Conservation (phyloP, 306 rosid species). For the Gynostemma pentaphyllum region DNA sequence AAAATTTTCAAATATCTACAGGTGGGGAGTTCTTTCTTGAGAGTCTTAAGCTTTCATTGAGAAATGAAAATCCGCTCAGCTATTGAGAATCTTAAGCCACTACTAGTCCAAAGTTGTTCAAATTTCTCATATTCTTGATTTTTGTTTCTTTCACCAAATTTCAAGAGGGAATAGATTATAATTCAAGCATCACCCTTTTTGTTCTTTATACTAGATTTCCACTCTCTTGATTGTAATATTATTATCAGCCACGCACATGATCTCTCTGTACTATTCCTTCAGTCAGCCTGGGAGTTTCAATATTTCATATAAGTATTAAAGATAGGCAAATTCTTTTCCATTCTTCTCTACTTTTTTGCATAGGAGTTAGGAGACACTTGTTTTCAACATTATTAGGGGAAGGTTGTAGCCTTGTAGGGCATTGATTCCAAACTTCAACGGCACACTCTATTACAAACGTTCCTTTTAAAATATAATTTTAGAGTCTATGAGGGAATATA, state of each 20-base stretch:
- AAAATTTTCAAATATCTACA: no score
- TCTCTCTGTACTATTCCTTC: not conserved
- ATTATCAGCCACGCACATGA: not conserved
- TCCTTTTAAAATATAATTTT: not conserved
- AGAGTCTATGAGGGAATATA: not conserved
- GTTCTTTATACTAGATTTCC: not conserved
- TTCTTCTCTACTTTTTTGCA: not conserved
- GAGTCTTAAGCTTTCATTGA: no score
- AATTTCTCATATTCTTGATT: not conserved
- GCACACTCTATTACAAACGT: not conserved
- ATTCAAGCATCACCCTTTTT: not conserved
- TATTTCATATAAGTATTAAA: not conserved
- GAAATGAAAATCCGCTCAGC: no score
- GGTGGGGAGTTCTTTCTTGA: no score
- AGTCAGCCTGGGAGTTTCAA: not conserved
- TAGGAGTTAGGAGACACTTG: not conserved
- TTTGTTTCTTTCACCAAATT: not conserved
- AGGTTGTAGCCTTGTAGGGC: not conserved
- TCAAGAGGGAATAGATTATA: not conserved
- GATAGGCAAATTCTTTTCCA: not conserved
- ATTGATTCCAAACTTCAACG: not conserved
- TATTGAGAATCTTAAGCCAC: no score
- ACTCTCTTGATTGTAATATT: not conserved
- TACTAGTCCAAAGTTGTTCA: not conserved
- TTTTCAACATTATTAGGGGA: not conserved